These are phyloP conservation scores for Colletotrichum limetticola DNA, from an alignment of 2,329 filamentous ascomycete species.

Conservation along the genomic window DNA sequence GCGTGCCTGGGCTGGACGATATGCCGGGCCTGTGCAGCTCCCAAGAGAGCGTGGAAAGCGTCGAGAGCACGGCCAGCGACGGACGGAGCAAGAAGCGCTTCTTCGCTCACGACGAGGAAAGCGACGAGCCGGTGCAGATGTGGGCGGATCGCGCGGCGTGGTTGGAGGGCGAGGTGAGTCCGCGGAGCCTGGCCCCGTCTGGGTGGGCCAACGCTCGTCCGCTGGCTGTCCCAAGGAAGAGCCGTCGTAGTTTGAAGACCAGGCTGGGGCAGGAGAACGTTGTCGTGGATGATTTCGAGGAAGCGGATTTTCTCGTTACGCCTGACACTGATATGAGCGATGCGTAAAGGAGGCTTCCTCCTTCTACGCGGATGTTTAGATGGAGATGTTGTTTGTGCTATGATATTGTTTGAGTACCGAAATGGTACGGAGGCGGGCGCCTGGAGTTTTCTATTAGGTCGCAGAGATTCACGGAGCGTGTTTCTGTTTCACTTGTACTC, in stretches of 20 bases:
- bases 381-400: constrained; percentile 2
- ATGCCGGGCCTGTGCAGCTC: constrained; percentile 64
- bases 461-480: neutral
- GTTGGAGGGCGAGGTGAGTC: constrained; percentile 53
- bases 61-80: constrained; percentile 36
- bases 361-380: neutral
- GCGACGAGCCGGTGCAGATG: constrained; percentile 36
- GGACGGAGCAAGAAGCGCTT: constrained; percentile 57
- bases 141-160: constrained; percentile 42
- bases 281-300: constrained; percentile 70
- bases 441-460: neutral
- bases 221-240: constrained; percentile 59
- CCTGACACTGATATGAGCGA: constrained; percentile 56
- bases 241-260: constrained; percentile 19
- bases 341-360: constrained; percentile 31
- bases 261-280: constrained; percentile 59
- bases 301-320: constrained; percentile 72
- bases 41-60: constrained; percentile 62
- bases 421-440: neutral
- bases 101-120: constrained; percentile 53
- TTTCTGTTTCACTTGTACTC: constrained; percentile 31
- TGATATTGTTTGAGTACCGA: neutral
- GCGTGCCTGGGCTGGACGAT: constrained; percentile 48
- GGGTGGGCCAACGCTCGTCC: constrained; percentile 53
- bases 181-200: constrained; percentile 50